These are phyloP conservation scores for Meredithiella fracta DNA, from an alignment of 2,329 filamentous ascomycete species.

Conservation along the genomic window DNA sequence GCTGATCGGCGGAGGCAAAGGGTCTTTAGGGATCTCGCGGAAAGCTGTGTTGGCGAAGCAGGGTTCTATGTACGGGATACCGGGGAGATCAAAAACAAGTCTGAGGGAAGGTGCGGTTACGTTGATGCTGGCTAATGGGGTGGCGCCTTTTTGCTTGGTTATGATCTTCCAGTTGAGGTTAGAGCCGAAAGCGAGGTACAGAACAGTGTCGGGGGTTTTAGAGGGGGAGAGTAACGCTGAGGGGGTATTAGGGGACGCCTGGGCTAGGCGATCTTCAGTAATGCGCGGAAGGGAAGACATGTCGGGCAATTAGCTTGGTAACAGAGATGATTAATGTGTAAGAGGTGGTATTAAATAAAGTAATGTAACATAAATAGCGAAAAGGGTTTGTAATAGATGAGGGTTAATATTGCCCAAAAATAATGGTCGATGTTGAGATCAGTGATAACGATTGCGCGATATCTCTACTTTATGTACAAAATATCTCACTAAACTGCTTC, in stretches of 20 bases:
- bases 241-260: not conserved
- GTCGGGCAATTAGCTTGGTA: not conserved
- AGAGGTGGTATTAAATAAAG: not conserved
- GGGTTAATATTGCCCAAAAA: no score
- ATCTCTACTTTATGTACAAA: not conserved
- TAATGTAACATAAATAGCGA: not conserved
- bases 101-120: conserved; percentile 64
- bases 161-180: conserved; percentile 75
- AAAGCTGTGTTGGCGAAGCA: conserved; percentile 74
- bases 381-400: no score
- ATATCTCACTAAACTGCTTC: no score
- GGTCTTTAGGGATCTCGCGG: conserved; percentile 34
- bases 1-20: conserved; percentile 18
- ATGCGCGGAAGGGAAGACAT: conserved; percentile 17
- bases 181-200: conserved; percentile 83
- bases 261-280: conserved; percentile 24
- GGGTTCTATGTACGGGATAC: conserved; percentile 72
- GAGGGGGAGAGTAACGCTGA: not conserved
- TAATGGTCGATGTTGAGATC: not conserved
- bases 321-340: not conserved
- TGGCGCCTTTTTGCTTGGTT: conserved; percentile 58
- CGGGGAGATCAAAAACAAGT: conserved; percentile 72
- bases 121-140: conserved; percentile 63
- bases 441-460: not conserved
- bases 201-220: conserved; percentile 31